Evolutionary conservation across 2,329 filamentous ascomycete genomes (phyloP).

Genomic region (Calonectria henricotiae): DNA sequence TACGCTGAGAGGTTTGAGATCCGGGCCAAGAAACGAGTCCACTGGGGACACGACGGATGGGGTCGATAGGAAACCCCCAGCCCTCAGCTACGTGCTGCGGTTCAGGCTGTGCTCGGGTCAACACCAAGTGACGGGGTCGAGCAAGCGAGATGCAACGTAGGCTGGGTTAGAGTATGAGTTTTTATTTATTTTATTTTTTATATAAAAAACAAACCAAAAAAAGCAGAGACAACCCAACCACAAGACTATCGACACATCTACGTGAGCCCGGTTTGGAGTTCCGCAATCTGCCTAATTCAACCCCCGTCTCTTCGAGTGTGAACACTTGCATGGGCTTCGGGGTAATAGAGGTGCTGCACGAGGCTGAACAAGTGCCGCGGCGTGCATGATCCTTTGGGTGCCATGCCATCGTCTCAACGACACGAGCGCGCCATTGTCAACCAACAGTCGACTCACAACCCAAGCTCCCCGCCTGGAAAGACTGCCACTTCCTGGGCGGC

Average conservation of each 20-base stretch:
- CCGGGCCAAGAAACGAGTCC: conserved; percentile 47
- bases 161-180: conserved; percentile 9
- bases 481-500: not conserved
- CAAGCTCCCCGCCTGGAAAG: not conserved
- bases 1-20: conserved; percentile 48
- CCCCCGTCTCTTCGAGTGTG: not conserved
- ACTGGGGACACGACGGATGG: conserved; percentile 37
- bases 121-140: conserved; percentile 19
- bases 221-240: not conserved
- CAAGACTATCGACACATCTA: conserved; percentile 6
- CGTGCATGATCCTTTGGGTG: conserved; percentile 13
- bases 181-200: too few relatives aligned
- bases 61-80: not conserved
- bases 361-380: conserved; percentile 30
- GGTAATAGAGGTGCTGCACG: conserved; percentile 12
- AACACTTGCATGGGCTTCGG: conserved; percentile 20
- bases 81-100: not conserved
- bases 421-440: conserved; percentile 7
- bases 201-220: not conserved
- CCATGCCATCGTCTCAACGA: not conserved
- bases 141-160: conserved; percentile 21
- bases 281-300: conserved; percentile 23
- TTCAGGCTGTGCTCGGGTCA: conserved; percentile 3
- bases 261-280: conserved; percentile 10
- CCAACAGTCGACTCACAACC: conserved; percentile 26